Evolutionary conservation across 2,329 filamentous ascomycete genomes (phyloP).

Genomic region (Cladorrhinum sp.): DNA sequence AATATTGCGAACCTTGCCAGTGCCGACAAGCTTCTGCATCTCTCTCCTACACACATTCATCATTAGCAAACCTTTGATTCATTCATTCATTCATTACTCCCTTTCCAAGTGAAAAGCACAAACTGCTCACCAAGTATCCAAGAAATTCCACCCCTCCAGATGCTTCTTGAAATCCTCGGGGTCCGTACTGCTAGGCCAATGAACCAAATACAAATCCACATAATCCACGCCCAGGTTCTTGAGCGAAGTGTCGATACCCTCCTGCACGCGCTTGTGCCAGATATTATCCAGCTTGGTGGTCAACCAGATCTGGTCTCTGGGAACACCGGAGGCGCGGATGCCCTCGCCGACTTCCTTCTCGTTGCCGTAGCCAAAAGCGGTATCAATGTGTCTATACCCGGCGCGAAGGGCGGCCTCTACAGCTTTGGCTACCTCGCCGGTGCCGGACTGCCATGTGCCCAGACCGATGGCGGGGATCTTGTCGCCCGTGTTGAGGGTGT

Average conservation of each 20-base stretch:
- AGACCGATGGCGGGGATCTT: slow-evolving; percentile 75
- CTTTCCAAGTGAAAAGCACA: background rate
- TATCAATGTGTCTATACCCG: slow-evolving; percentile 76
- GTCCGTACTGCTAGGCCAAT: slow-evolving; percentile 66
- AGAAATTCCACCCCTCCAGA: slow-evolving; percentile 74
- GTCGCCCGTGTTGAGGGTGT: slow-evolving; percentile 70
- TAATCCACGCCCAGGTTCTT: slow-evolving; percentile 61
- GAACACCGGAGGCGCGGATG: slow-evolving; percentile 61
- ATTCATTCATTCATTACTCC: too few relatives aligned
- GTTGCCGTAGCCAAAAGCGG: slow-evolving; percentile 75
- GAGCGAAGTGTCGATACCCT: slow-evolving; percentile 59
- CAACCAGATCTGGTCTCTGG: slow-evolving; percentile 65
- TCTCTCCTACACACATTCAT: slow-evolving; percentile 40
- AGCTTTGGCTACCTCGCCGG: slow-evolving; percentile 65
- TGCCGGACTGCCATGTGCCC: slow-evolving; percentile 75
- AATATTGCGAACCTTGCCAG: slow-evolving; percentile 74
- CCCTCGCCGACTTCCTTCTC: slow-evolving; percentile 66
- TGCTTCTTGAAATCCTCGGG: slow-evolving; percentile 63
- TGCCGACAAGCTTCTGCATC: slow-evolving; percentile 65
- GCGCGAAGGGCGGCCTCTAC: slow-evolving; percentile 65
- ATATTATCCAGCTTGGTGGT: slow-evolving; percentile 84
- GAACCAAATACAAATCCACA: slow-evolving; percentile 68
- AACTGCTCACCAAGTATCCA: slow-evolving; percentile 64
- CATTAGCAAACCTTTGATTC: background rate
- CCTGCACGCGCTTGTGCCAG: slow-evolving; percentile 66